Evolutionary conservation across 2,329 filamentous ascomycete genomes (phyloP).

Genomic region (Colletotrichum nymphaeae): DNA sequence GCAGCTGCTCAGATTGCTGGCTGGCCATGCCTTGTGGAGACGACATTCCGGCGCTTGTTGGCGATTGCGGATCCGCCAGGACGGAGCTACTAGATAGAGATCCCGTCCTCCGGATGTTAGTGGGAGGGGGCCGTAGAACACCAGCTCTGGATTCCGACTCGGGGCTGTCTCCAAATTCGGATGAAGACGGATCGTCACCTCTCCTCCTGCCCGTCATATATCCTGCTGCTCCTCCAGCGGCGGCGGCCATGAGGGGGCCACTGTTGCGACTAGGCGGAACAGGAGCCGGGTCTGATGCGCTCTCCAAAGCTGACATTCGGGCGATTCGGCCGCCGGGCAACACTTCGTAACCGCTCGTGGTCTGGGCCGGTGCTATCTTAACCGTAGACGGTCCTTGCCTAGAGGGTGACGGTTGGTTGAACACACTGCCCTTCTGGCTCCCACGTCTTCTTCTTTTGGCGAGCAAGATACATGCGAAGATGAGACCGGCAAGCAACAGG

Average conservation of each 20-base stretch:
- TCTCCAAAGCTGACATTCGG: constrained; percentile 94
- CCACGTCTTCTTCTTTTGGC: constrained; percentile 62
- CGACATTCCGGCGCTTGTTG: constrained; percentile 79
- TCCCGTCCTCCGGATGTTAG: constrained; percentile 77
- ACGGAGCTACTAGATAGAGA: constrained; percentile 89
- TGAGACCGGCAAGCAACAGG: constrained; percentile 74
- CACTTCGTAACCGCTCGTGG: constrained; percentile 72
- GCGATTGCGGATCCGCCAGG: constrained; percentile 80
- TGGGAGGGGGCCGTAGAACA: constrained; percentile 68
- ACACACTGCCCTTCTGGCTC: constrained; percentile 77
- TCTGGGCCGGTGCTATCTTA: constrained; percentile 46
- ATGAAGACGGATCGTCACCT: constrained; percentile 72
- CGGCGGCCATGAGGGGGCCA: constrained; percentile 46
- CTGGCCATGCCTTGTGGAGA: constrained; percentile 87
- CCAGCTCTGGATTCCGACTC: constrained; percentile 70
- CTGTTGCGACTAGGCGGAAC: constrained; percentile 48
- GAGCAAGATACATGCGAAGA: constrained; percentile 74
- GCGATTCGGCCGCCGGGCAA: constrained; percentile 90
- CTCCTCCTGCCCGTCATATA: constrained; percentile 59
- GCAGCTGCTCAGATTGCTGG: constrained; percentile 93
- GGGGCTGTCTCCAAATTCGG: constrained; percentile 78
- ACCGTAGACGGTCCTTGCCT: constrained; percentile 59
- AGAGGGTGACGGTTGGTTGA: constrained; percentile 90
- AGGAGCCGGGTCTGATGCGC: constrained; percentile 73
- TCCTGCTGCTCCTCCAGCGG: constrained; percentile 57